Conservation (phyloP, 495 filamentous ascomycete genomes). For the Chaetomium cochliodes region DNA sequence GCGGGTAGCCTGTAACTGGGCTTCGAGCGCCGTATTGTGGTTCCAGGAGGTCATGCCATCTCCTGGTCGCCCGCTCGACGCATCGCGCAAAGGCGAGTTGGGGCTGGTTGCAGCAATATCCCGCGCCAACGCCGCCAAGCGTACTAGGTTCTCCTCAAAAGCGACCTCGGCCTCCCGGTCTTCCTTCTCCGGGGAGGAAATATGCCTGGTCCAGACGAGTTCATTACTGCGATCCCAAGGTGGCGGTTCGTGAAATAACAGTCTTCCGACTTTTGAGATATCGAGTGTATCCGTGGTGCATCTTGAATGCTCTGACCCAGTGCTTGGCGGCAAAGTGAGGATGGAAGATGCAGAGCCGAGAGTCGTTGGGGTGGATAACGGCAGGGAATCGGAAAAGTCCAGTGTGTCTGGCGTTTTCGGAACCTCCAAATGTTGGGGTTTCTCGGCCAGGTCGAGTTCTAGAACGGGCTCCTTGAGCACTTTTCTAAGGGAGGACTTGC, state of each 20-base stretch:
- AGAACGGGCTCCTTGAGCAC: no score
- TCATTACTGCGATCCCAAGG: constrained; percentile 38
- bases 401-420: not conserved
- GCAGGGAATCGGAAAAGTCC: not conserved
- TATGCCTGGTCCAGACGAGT: constrained; percentile 25
- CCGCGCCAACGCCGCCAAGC: constrained; percentile 16
- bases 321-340: no score
- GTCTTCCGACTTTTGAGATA: not conserved
- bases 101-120: not conserved
- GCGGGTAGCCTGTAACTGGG: not conserved
- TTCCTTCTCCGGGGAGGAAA: not conserved
- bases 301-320: no score
- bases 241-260: constrained; percentile 1
- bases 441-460: not conserved
- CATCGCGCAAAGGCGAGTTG: not conserved
- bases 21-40: no score
- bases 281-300: no score
- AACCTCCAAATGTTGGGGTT: no score
- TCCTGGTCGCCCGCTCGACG: not conserved
- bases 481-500: no score
- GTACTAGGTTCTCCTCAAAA: constrained; percentile 21
- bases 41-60: not conserved
- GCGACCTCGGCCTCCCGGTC: constrained; percentile 8
- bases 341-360: not conserved
- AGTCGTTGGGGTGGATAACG: not conserved